Evolutionary conservation across 2,329 filamentous ascomycete species (phyloP), one percentile per base, ranked within the genome.

Genomic region (Lecanicillium sp.): DNA sequence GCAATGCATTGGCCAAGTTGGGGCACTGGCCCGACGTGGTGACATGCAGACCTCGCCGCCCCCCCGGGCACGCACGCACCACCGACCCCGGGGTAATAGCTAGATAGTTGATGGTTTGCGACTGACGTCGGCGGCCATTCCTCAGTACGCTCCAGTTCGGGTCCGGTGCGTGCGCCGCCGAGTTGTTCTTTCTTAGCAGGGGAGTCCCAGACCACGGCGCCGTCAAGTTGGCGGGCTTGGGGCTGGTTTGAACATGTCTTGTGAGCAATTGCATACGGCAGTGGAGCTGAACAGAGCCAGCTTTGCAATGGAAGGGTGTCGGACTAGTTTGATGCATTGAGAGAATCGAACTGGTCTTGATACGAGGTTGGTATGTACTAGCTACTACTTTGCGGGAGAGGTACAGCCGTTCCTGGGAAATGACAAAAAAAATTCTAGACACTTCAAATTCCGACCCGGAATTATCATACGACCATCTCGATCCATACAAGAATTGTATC

Each of bases 1-100:
- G 44, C 44, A 32, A 24, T 30, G 44, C 41, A 35, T 35, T 21
- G 30, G 30, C 30, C 41, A 26, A 35, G 29, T 32, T 4, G 27
- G 26, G 23, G 27, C 19, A 23, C 39, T 27, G 26, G 19, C 27
- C 27, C 24, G 24, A 27, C n/a, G 17, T 17, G 15, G 19, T 33
- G 39, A 15, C 27, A n/a, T 32, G 24, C 24, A 35, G 29, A 24
- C 17, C 11, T 20, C 2, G n/a, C n/a, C n/a, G n/a, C n/a, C n/a
- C n/a, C n/a, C n/a, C n/a, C n/a, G n/a, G n/a, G n/a, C n/a, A n/a
- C n/a, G n/a, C n/a, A n/a, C n/a, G n/a, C n/a, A n/a, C n/a, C n/a
- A n/a, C n/a, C n/a, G n/a, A n/a, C n/a, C n/a, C n/a, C n/a, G n/a
- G n/a, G n/a, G n/a, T n/a, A n/a, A n/a, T n/a, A n/a, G n/a, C n/a